Evolutionary conservation across 2,329 filamentous ascomycete genomes (phyloP), one percentile per base, ranked within the genome.

Genomic region (Leptodontidium sp.): DNA sequence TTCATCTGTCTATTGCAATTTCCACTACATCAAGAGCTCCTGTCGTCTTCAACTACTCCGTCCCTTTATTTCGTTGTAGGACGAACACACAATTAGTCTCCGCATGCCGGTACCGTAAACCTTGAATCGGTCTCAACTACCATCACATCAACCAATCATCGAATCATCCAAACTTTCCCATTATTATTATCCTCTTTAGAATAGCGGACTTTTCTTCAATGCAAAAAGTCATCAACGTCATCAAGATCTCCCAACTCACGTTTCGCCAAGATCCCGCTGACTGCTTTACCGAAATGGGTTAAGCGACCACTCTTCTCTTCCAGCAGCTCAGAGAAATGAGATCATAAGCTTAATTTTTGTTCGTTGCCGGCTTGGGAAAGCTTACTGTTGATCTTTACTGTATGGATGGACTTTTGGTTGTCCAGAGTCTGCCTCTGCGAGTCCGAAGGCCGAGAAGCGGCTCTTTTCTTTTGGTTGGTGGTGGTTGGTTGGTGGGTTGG

Each of bases 201-300:
- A 47, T 2, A 15, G 17, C 43, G 43, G 15, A 1, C 21, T 49
- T 2, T 49, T 50, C 21, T 11, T 21, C 17, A 50, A 50, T 50
- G 1, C 21, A 24, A 12, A 53, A 64, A 64, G 49, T 64, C 61
- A 29, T 64, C 21, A 64, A 64, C 61, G 61, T 64, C 61, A 64
- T 64, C n/a, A 64, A 26, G 38, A 47, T 26, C 35, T 38, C 47
- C 29, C 29, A 32, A 32, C 1, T 32, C 29, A 6, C n/a, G 12
- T n/a, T 24, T 64, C 49, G 61, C 50, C 50, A 64, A 64, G 49
- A 11, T 11, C 12, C 43, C 59, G 15, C 15, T 50, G 6, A 11
- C n/a, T n/a, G n/a, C 47, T 21, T 40, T 35, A 32, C 43, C 45
- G 29, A 17, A 53, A 43, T 4, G 2, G 17, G 15, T 12, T 64